Evolutionary conservation across 73 alveolate species (phyloP), one percentile per base, ranked within the genome.

Genomic region (Paramecium pentaurelia): DNA sequence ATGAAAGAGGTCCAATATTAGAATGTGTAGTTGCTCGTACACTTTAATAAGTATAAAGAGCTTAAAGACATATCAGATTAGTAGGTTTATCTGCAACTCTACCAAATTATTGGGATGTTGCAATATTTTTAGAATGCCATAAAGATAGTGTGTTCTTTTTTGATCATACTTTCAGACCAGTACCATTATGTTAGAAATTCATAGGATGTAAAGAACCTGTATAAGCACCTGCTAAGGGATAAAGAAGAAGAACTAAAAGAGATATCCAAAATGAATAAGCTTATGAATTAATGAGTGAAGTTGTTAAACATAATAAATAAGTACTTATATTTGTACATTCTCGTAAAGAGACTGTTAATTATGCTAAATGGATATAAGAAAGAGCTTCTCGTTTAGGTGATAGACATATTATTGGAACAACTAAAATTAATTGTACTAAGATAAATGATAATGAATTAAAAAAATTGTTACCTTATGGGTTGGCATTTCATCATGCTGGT

Each of bases 1-100:
- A 99, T 92, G 99, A 99, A 60, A 96, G 99, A 93, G 99, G 99
- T 42, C 98, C 99, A 22, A 99, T 99, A n/a, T 95, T 99, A 60
- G 99, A 99, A 94, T 96, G 99, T 86, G 96, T 99, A 27, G 99
- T 99, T 27, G 99, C 99, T 6, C 95, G 99, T 92, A 98, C 99
- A 3, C 86, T 96, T n/a, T 85, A 88, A 97, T 97, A 86, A 86
- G 98, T 92, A 25, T 97, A 92, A 96, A 93, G 96, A 86, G 84
- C 92, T 7, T 97, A 98, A 92, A 95, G 96, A 75, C 92, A 97
- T 45, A 95, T 97, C 14, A 95, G 99, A 92, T 94, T 98, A 36
- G 99, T 97, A 25, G 99, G 99, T 9, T 94, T 99, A 58, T 96
- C 99, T 22, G 99, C 99, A 1, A 99, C 99, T 4, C 93, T 99